Evolutionary conservation across 306 rosid species (phyloP), one percentile per base, ranked within the genome.

Genomic region (Vicia sativa): DNA sequence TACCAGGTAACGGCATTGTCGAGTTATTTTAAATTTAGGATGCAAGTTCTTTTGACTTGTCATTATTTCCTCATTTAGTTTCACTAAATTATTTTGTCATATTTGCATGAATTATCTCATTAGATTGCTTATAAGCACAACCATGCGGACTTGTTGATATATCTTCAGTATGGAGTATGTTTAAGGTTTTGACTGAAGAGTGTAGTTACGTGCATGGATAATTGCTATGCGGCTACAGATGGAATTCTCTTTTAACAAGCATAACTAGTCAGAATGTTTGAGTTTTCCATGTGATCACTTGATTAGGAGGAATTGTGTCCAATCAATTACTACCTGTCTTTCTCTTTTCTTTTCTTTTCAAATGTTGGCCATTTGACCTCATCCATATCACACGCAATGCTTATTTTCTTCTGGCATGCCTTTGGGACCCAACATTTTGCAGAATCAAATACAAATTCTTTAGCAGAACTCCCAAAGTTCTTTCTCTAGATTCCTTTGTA

Each of bases 1-100:
- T 95, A 91, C 79, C 99, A 95, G 99, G 99, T 95, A 78, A 26
- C 70, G 71, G 46, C 35, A 18, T 57, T 74, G 55, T 48, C 31
- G 46, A 65, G 49, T 60, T 41, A 48, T n/a, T 45, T 46, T 37
- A 16, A 18, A 11, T 63, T 56, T 63, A 61, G 16, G 14, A 43
- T 23, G 42, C 67, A 63, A 53, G 4, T 56, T 59, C 35, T 13
- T 37, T 62, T 46, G 7, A 35, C 44, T 37, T 49, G n/a, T 46
- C 50, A 11, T 45, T 6, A 23, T 43, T 59, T 21, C 14, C 72
- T 57, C 62, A 48, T 71, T 64, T 71, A 25, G 43, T 46, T 62
- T 38, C 44, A 16, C 45, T 5, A 21, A 31, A 28, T 55, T 55
- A 55, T 38, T 52, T 64, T 10, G 39, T 31, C 49, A 34, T 58